phyloP scores from a whole-genome alignment of 2,329 filamentous ascomycete genomes.

The Neonectria faginata region DNA sequence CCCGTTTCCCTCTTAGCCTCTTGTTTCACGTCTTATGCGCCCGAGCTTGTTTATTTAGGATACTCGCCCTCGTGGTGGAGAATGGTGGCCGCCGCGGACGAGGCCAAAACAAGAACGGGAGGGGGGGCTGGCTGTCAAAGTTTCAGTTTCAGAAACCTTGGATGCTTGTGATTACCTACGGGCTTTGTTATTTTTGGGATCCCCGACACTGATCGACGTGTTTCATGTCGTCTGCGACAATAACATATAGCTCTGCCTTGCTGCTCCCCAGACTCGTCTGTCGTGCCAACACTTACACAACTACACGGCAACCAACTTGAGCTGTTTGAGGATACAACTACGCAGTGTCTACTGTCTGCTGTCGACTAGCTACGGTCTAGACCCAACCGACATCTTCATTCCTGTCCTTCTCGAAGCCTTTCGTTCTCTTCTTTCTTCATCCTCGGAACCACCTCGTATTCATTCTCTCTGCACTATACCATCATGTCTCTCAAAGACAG shows the following conservation, averaged over 20 bases:
- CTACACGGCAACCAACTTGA: background rate
- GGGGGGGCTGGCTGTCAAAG: conserved; percentile 16
- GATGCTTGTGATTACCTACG: background rate
- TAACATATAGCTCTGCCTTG: conserved; percentile 13
- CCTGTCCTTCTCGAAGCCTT: background rate
- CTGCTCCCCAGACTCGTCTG: background rate
- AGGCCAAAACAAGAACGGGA: background rate
- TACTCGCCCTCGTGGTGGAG: background rate
- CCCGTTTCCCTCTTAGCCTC: background rate
- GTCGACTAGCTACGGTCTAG: background rate
- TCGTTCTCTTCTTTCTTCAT: conserved; percentile 19
- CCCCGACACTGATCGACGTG: background rate
- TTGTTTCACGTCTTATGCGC: conserved; percentile 11
- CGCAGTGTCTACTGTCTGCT: background rate
- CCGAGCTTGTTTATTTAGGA: background rate
- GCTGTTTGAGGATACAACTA: background rate
- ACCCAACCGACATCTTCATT: background rate
- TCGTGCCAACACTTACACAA: background rate
- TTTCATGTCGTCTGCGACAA: conserved; percentile 6
- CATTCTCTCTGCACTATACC: background rate
- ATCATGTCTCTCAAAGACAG: conserved; percentile 63
- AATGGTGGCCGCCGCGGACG: background rate
- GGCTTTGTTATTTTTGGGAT: conserved; percentile 18
- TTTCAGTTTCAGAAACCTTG: conserved; percentile 8
- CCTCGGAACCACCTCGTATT: background rate